Percentiles rank a stretch among this genome's conserved stretches.
Evolutionary conservation across 2,329 filamentous ascomycete species (phyloP).

Genomic region (Diaporthe batatas): DNA sequence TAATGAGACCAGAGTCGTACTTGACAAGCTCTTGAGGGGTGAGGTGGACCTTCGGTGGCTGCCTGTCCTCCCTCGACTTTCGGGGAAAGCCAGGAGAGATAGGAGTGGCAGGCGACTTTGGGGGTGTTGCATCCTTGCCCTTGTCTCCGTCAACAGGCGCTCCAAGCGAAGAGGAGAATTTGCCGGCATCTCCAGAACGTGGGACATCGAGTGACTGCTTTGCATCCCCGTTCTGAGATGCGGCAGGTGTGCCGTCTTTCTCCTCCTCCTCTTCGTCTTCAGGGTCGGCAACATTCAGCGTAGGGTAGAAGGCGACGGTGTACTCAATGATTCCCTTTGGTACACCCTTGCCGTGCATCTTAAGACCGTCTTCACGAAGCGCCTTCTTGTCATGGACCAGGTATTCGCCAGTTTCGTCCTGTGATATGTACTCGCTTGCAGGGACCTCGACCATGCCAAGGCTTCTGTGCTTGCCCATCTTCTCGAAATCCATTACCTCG

Average conservation of each 20-base stretch:
- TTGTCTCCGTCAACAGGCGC: slow-evolving; percentile 46
- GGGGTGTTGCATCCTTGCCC: slow-evolving; percentile 52
- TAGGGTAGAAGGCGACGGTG: slow-evolving; percentile 90
- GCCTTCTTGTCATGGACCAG: slow-evolving; percentile 82
- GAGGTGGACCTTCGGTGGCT: slow-evolving; percentile 82
- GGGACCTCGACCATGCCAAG: slow-evolving; percentile 85
- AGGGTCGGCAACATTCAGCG: slow-evolving; percentile 87
- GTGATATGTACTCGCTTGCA: slow-evolving; percentile 81
- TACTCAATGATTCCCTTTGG: slow-evolving; percentile 86
- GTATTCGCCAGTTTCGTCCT: slow-evolving; percentile 86
- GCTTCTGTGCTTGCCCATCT: slow-evolving; percentile 88
- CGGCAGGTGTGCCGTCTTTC: slow-evolving; percentile 45
- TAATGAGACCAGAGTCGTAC: slow-evolving; percentile 91
- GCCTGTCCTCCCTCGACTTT: slow-evolving; percentile 67
- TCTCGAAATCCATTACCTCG: slow-evolving; percentile 98
- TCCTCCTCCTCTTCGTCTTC: slow-evolving; percentile 79
- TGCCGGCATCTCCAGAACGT: slow-evolving; percentile 57
- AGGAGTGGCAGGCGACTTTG: slow-evolving; percentile 60
- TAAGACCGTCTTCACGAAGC: slow-evolving; percentile 75
- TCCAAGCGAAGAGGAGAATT: slow-evolving; percentile 55
- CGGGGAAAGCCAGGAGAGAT: slow-evolving; percentile 58
- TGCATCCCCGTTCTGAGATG: slow-evolving; percentile 42
- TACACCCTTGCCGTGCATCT: slow-evolving; percentile 78
- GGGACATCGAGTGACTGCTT: slow-evolving; percentile 51
- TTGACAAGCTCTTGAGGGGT: slow-evolving; percentile 83